Conservation (phyloP, 164 flowering plant species). For the Liriodendron chinense region DNA sequence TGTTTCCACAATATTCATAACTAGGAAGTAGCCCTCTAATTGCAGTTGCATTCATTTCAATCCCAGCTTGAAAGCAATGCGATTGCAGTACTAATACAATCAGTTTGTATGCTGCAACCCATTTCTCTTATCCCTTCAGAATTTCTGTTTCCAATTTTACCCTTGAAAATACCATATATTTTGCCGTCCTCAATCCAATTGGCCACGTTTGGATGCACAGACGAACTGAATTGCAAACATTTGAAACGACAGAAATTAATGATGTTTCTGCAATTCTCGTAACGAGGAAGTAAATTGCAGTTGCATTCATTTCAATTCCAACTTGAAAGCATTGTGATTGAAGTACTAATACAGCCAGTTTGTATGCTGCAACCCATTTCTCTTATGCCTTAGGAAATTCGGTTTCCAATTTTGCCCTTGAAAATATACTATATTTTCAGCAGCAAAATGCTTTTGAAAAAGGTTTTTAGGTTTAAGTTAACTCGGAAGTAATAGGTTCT, state of each 20-base stretch:
- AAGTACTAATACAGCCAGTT: neutral
- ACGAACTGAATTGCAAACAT: no score
- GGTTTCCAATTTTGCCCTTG: neutral
- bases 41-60: no score
- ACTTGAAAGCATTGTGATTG: neutral
- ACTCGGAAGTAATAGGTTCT: neutral
- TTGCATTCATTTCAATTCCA: no score
- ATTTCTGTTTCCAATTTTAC: no score
- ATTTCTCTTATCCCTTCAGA: neutral
- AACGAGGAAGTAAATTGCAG: neutral
- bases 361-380: neutral
- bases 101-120: neutral
- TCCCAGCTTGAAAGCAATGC: no score
- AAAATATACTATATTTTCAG: neutral
- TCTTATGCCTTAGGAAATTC: neutral
- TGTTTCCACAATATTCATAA: no score
- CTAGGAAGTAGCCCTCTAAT: neutral
- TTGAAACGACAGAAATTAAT: no score
- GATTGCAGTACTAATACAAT: neutral
- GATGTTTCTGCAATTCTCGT: no score
- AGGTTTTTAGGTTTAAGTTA: neutral
- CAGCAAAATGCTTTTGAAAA: neutral
- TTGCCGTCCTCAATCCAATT: neutral
- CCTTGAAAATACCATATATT: neutral
- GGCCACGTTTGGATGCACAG: no score